Conservation (phyloP, 805 yeast genomes). For the Blastobotrys peoriensis region DNA sequence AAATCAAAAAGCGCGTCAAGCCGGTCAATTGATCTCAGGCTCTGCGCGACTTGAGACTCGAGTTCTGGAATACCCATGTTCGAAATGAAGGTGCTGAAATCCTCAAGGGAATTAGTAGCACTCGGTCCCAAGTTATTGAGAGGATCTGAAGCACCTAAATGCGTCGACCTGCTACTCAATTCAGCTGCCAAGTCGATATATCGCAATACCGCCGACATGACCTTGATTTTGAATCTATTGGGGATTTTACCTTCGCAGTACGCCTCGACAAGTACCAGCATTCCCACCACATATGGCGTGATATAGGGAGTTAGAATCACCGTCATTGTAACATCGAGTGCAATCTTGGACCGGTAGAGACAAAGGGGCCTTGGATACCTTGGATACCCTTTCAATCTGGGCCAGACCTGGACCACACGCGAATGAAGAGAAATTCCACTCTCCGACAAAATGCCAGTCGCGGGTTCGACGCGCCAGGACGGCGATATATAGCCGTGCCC, state of each 20-base stretch:
- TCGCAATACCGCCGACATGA: conserved; percentile 23
- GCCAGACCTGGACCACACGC: too few relatives aligned
- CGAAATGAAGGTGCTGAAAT: neutral
- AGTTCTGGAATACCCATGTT: neutral
- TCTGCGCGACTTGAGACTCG: neutral
- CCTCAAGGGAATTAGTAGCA: neutral
- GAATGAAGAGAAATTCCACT: too few relatives aligned
- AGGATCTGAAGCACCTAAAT: neutral
- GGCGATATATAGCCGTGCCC: too few relatives aligned
- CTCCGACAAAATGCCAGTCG: too few relatives aligned
- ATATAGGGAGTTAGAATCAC: conserved; percentile 7
- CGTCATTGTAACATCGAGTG: too few relatives aligned
- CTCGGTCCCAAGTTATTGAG: neutral
- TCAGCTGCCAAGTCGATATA: conserved; percentile 11
- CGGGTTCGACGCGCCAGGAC: too few relatives aligned
- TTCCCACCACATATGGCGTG: conserved; percentile 24
- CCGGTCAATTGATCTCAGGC: neutral
- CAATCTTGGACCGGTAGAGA: too few relatives aligned
- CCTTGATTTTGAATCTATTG: conserved; percentile 11
- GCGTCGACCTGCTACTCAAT: conserved; percentile 3
- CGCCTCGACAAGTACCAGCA: conserved; percentile 15
- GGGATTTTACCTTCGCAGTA: conserved; percentile 19
- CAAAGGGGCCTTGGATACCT: too few relatives aligned
- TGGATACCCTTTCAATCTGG: too few relatives aligned
- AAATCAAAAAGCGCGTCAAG: neutral